Conservation (phyloP, 129 eudicot genomes). For the Chrysanthemum lavandulifolium region DNA sequence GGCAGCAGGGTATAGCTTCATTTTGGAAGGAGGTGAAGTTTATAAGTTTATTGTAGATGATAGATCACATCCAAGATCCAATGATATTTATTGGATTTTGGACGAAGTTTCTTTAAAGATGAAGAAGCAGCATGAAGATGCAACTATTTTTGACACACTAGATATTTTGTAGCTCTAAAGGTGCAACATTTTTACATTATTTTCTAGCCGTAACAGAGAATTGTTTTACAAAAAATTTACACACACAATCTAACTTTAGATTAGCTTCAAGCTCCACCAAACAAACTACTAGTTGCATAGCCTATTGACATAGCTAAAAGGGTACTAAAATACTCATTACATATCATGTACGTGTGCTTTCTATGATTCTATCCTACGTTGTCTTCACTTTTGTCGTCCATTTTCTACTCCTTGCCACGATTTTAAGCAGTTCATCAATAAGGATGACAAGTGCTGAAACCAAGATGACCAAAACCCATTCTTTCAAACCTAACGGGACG, state of each 20-base stretch:
- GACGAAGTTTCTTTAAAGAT: constrained; percentile 40
- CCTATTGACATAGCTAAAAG: not conserved
- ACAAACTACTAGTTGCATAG: not conserved
- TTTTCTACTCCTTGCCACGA: constrained; percentile 49
- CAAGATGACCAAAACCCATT: constrained; percentile 61
- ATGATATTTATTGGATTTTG: constrained; percentile 51
- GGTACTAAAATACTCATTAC: not conserved
- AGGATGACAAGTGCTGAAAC: constrained; percentile 71
- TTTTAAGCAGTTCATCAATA: constrained; percentile 54
- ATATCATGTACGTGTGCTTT: not conserved
- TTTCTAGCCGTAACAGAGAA: not conserved
- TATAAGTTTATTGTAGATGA: constrained; percentile 74
- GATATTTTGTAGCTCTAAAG: too few species aligned
- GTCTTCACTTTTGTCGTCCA: constrained; percentile 50
- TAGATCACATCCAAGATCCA: constrained; percentile 57
- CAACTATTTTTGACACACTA: not conserved
- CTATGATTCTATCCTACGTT: constrained; percentile 2
- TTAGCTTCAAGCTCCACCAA: not conserved
- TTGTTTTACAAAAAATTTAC: constrained; percentile 1
- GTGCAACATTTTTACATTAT: not conserved
- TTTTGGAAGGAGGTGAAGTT: constrained; percentile 58
- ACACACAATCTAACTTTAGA: not conserved
- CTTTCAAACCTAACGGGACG: constrained; percentile 50
- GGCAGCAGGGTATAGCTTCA: constrained; percentile 67
- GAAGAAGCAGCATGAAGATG: constrained; percentile 28